These are phyloP conservation scores for Nitzschia putrida DNA, from an alignment of 108 stramenopile species.

Conservation along the genomic window DNA sequence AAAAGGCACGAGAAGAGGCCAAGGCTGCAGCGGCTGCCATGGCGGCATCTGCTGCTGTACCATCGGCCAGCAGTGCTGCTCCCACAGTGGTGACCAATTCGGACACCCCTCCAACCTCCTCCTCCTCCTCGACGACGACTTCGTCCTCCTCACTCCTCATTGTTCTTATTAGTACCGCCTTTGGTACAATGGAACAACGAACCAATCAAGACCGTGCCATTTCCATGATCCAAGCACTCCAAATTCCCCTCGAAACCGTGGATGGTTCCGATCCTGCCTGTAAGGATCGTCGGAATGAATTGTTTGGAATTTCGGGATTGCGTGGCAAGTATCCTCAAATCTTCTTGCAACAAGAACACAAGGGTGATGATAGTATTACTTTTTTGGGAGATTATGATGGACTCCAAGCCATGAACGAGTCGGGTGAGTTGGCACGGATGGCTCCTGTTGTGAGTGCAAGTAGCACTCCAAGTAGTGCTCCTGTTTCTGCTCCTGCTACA, in stretches of 20 bases:
- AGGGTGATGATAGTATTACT: background rate
- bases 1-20: constrained; percentile 10
- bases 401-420: constrained; percentile 28
- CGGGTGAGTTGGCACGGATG: constrained; percentile 13
- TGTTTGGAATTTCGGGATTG: constrained; percentile 55
- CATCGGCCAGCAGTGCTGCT: background rate
- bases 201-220: constrained; percentile 36
- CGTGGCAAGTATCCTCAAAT: constrained; percentile 71
- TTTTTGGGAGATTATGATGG: constrained; percentile 44
- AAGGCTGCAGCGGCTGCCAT: background rate
- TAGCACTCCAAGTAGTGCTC: background rate
- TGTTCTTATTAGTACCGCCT: constrained; percentile 27
- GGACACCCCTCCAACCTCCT: constrained; percentile 22
- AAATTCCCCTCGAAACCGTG: constrained; percentile 35
- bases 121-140: constrained; percentile 40
- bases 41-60: no score
- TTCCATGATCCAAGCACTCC: constrained; percentile 11
- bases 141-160: constrained; percentile 34
- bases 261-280: constrained; percentile 45
- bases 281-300: constrained; percentile 42
- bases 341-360: constrained; percentile 25
- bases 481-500: background rate
- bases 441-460: background rate
- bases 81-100: constrained; percentile 34
- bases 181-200: constrained; percentile 29